phyloP scores from a whole-genome alignment of 805 yeast genomes.

The Saccharomycopsis fermentans region DNA sequence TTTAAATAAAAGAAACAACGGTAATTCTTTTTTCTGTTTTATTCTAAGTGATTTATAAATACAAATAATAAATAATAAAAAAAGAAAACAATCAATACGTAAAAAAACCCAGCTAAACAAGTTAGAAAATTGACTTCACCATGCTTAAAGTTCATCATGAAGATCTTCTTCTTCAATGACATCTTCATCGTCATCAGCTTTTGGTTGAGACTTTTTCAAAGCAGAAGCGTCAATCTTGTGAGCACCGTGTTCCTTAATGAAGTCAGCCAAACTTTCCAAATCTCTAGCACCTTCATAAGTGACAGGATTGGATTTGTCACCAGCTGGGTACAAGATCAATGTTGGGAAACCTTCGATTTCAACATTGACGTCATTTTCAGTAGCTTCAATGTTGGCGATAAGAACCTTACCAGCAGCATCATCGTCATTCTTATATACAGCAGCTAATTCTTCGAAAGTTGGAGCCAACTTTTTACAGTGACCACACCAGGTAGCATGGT shows the following conservation, averaged over 20 bases:
- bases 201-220: slow-evolving; percentile 25
- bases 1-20: too few relatives aligned
- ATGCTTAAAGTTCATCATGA: slow-evolving; percentile 19
- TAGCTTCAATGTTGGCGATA: slow-evolving; percentile 83
- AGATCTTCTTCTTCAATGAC: slow-evolving; percentile 18
- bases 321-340: slow-evolving; percentile 82
- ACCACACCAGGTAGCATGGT: slow-evolving; percentile 97
- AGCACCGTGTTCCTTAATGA: slow-evolving; percentile 62
- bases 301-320: slow-evolving; percentile 56
- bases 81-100: background rate
- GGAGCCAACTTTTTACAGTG: slow-evolving; percentile 92
- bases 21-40: too few relatives aligned
- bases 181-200: slow-evolving; percentile 25
- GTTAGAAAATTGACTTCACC: background rate
- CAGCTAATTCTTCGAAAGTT: slow-evolving; percentile 78
- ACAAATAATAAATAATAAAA: background rate
- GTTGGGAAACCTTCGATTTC: slow-evolving; percentile 90
- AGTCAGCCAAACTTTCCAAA: slow-evolving; percentile 56
- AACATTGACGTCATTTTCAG: slow-evolving; percentile 78
- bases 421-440: slow-evolving; percentile 43
- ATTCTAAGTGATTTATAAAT: background rate
- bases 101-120: background rate
- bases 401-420: slow-evolving; percentile 45
- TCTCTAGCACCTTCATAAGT: slow-evolving; percentile 64
- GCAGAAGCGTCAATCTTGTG: slow-evolving; percentile 47